phyloP scores from a whole-genome alignment of 495 filamentous ascomycete genomes.

The Parathielavia appendiculata region DNA sequence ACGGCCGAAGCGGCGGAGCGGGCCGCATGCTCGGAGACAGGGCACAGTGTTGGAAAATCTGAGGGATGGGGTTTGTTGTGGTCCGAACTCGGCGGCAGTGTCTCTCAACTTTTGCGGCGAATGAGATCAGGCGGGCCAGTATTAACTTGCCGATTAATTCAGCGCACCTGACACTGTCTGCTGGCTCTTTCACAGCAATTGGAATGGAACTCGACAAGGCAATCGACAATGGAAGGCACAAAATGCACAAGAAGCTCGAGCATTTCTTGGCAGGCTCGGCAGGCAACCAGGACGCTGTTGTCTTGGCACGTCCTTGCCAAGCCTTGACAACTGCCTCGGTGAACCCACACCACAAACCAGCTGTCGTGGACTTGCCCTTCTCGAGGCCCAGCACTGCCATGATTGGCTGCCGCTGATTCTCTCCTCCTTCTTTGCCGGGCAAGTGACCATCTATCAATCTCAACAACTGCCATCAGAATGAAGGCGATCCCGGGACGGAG shows the following conservation, averaged over 20 bases:
- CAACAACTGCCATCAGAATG: background rate
- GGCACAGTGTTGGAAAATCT: too few relatives aligned
- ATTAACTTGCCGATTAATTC: too few relatives aligned
- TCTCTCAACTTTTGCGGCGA: too few relatives aligned
- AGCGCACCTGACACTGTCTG: too few relatives aligned
- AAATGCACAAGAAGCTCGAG: too few relatives aligned
- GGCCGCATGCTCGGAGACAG: slow-evolving; percentile 16
- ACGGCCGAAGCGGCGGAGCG: slow-evolving; percentile 17
- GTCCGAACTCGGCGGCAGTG: background rate
- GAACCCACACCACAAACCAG: background rate
- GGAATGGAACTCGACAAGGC: background rate
- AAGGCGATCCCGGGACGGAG: background rate
- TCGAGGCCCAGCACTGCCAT: slow-evolving; percentile 4
- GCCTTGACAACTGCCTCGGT: background rate
- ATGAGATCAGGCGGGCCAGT: background rate
- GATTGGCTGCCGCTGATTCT: slow-evolving; percentile 11
- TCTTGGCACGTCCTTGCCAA: background rate
- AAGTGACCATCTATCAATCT: background rate
- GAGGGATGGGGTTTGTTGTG: background rate
- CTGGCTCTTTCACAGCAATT: background rate
- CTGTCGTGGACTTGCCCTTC: slow-evolving; percentile 18
- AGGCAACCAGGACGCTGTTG: background rate
- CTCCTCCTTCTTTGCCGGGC: background rate
- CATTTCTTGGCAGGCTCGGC: slow-evolving; percentile 6
- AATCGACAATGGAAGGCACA: background rate